A percentile compares a stretch with the other conserved stretches of the same genome.
These are phyloP conservation scores for Triticum dicoccoides DNA, from an alignment of 176 grass and related monocot genomes.

Conservation along the genomic window DNA sequence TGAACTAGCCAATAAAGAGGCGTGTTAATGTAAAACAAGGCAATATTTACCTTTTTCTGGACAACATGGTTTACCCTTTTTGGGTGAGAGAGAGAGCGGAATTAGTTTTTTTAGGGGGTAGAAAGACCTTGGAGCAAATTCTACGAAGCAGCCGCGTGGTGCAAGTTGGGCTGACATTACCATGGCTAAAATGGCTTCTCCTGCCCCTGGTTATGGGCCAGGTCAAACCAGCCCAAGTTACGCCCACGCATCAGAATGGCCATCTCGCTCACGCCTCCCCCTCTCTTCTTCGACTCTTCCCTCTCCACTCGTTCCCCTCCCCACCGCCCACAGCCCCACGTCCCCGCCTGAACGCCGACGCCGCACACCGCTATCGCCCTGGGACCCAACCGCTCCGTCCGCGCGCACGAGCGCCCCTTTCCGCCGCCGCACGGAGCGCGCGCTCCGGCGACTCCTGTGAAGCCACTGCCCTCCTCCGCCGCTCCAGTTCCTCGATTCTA, in stretches of 20 bases:
- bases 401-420: background rate
- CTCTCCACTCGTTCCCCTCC: background rate
- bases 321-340: background rate
- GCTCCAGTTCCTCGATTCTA: background rate
- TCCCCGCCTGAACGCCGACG: background rate
- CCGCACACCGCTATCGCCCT: background rate
- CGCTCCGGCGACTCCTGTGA: background rate
- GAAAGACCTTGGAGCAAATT: too few species aligned
- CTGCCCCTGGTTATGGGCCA: background rate
- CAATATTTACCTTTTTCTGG: too few species aligned
- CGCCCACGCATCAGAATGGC: background rate
- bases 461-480: background rate
- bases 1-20: too few species aligned
- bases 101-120: background rate
- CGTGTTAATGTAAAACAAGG: too few species aligned
- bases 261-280: background rate
- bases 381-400: background rate
- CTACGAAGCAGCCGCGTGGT: background rate
- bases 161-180: background rate
- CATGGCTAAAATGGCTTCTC: background rate
- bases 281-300: background rate
- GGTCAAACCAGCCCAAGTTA: background rate
- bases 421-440: slow-evolving; percentile 13
- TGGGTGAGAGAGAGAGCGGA: too few species aligned
- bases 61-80: too few species aligned